Percentiles rank a stretch among this genome's conserved stretches.
Conservation (phyloP, 2,329 filamentous ascomycete genomes). For the Neonectria hederae region DNA sequence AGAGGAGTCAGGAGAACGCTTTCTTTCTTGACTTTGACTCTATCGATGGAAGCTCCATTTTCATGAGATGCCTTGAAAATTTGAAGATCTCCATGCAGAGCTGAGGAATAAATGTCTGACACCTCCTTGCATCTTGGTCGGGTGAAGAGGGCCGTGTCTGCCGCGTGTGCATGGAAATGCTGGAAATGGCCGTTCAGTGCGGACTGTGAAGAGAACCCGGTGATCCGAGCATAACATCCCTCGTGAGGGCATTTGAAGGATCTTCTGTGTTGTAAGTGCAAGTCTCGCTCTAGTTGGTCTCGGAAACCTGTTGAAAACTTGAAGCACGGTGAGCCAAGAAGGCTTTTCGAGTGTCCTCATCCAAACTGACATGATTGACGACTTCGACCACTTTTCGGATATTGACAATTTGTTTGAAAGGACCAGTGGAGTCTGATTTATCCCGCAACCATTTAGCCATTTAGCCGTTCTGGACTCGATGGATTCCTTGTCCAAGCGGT, state of each 20-base stretch:
- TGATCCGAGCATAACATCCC: neutral
- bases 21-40: accelerated
- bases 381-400: neutral
- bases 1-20: neutral
- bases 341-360: neutral
- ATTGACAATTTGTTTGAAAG: no score
- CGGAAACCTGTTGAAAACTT: neutral
- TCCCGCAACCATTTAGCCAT: neutral
- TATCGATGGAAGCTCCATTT: neutral
- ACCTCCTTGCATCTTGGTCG: neutral
- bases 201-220: neutral
- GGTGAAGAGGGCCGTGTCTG: neutral
- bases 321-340: neutral
- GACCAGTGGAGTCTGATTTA: neutral
- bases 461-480: neutral
- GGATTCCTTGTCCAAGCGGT: neutral
- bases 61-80: neutral
- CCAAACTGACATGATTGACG: neutral
- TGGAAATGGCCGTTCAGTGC: neutral
- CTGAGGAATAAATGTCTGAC: neutral
- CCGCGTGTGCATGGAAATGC: neutral
- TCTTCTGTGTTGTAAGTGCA: neutral
- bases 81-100: neutral
- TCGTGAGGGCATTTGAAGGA: neutral
- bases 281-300: neutral